phyloP scores from a whole-genome alignment of 306 rosid genomes.

The Lathyrus tuberosus region DNA sequence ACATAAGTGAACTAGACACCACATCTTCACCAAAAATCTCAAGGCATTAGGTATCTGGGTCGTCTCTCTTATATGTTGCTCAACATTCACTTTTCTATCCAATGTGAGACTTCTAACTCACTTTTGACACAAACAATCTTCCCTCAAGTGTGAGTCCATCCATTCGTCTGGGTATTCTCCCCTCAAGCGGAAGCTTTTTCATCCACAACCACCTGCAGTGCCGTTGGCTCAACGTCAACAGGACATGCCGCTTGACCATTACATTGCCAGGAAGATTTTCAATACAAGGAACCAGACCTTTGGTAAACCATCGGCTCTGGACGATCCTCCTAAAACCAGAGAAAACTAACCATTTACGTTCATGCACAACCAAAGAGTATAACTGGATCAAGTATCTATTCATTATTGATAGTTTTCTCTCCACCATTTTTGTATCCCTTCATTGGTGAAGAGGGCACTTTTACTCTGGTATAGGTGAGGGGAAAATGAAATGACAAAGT shows the following conservation, averaged over 20 bases:
- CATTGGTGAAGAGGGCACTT: constrained; percentile 3
- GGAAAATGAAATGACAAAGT: not conserved
- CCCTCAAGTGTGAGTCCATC: not conserved
- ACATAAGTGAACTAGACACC: not conserved
- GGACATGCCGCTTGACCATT: not conserved
- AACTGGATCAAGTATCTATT: not conserved
- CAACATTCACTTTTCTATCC: not conserved
- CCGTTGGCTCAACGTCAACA: not conserved
- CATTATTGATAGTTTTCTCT: constrained; percentile 3
- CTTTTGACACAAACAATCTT: not conserved
- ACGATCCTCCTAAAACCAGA: not conserved
- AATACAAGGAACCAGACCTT: not conserved
- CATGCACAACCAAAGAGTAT: constrained; percentile 2
- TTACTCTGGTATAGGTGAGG: not conserved
- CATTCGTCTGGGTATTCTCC: not conserved
- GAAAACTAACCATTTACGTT: not conserved
- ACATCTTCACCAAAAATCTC: not conserved
- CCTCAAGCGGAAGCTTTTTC: not conserved
- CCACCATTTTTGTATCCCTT: not conserved
- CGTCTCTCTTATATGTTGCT: not conserved
- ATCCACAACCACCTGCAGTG: not conserved
- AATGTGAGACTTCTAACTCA: not conserved
- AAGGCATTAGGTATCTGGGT: not conserved
- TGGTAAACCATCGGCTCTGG: not conserved
- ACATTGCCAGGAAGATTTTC: not conserved